These are phyloP conservation scores for Rhipidocladum racemiflorum DNA, from an alignment of 176 grass and related monocot species.

Conservation along the genomic window DNA sequence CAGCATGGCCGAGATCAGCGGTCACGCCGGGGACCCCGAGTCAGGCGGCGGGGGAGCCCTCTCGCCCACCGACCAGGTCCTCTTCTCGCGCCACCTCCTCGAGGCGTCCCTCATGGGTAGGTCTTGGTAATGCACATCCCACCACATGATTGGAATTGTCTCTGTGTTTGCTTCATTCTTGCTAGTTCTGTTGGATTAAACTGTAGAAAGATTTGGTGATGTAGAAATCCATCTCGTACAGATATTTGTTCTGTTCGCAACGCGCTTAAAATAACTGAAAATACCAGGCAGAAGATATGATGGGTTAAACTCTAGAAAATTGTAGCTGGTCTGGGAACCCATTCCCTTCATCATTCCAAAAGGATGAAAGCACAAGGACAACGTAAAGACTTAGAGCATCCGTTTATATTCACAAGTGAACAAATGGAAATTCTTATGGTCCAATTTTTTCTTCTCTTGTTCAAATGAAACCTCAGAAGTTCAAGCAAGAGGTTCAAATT, in stretches of 20 bases:
- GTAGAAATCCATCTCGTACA: neutral
- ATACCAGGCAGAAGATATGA: neutral
- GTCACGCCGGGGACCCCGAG: constrained; percentile 43
- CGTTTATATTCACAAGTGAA: neutral
- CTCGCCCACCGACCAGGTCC: constrained; percentile 88
- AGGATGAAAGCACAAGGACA: neutral
- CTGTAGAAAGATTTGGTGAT: neutral
- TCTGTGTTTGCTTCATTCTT: neutral
- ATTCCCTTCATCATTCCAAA: neutral
- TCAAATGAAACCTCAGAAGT: neutral
- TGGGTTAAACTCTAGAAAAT: neutral
- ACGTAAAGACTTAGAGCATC: neutral
- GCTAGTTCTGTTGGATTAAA: neutral
- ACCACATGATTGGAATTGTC: too few relatives aligned
- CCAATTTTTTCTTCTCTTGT: neutral
- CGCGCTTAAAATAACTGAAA: constrained; percentile 3
- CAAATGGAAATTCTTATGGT: neutral
- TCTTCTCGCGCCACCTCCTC: constrained; percentile 83
- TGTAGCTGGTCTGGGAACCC: neutral
- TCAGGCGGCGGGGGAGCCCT: constrained; percentile 27
- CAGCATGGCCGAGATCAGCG: constrained; percentile 68
- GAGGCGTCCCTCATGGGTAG: constrained; percentile 84
- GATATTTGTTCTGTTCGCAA: neutral
- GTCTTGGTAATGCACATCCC: constrained; percentile 16
- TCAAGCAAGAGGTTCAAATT: neutral